phyloP scores from a whole-genome alignment of 148 eudicot species.

The Linanthus parryae region DNA sequence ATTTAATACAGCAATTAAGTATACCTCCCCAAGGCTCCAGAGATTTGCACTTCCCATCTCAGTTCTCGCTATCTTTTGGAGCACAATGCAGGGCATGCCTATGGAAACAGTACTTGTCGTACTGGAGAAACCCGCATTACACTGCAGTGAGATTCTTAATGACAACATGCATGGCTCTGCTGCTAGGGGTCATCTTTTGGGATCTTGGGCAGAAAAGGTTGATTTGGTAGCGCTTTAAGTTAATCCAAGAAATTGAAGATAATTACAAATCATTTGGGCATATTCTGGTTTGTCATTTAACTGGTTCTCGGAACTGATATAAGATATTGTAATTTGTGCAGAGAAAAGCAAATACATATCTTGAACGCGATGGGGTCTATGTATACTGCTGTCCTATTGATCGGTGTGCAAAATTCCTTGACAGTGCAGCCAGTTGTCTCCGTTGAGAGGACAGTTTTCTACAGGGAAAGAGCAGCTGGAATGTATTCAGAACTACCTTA shows the following conservation, averaged over 20 bases:
- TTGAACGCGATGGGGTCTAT: conserved; percentile 75
- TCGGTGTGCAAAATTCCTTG: conserved; percentile 51
- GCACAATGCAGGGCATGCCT: conserved; percentile 58
- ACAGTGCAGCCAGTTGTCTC: conserved; percentile 72
- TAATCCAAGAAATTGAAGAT: too few species aligned
- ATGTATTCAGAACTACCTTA: conserved; percentile 80
- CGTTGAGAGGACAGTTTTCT: conserved; percentile 63
- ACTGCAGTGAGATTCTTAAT: conserved; percentile 57
- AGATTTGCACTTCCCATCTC: conserved; percentile 50
- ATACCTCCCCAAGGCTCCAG: conserved; percentile 44
- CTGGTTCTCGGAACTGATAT: too few species aligned
- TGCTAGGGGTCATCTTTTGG: conserved; percentile 81
- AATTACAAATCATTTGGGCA: too few species aligned
- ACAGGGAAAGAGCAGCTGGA: conserved; percentile 79
- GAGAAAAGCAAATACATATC: conserved; percentile 30
- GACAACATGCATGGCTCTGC: conserved; percentile 36
- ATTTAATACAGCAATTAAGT: conserved; percentile 42
- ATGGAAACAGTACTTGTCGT: conserved; percentile 72
- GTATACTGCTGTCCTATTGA: conserved; percentile 54
- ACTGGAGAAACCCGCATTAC: conserved; percentile 77
- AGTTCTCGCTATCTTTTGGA: conserved; percentile 48
- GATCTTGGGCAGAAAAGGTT: conserved; percentile 59
- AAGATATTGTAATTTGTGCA: too few species aligned
- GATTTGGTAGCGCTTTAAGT: too few species aligned
- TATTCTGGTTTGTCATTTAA: too few species aligned